A percentile compares a stretch with the other conserved stretches of the same genome.
Evolutionary conservation across 306 rosid species (phyloP).

Genomic region (Begonia fuchsioides): DNA sequence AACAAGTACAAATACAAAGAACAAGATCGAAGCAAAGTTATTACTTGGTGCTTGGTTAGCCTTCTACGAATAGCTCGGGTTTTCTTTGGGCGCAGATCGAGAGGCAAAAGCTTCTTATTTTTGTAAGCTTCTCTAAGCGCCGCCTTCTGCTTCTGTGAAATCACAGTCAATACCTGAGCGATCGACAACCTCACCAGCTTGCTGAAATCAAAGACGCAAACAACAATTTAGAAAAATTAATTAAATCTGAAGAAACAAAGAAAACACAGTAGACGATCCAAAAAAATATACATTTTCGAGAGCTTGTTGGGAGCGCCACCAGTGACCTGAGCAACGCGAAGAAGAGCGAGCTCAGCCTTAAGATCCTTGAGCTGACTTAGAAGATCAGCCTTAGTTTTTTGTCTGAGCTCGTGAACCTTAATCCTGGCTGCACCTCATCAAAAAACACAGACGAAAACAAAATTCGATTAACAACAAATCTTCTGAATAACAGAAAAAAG

Average conservation of each 20-base stretch:
- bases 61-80: conserved; percentile 87
- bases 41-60: conserved; percentile 94
- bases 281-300: conserved; percentile 24
- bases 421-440: conserved; percentile 21
- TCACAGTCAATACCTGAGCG: conserved; percentile 94
- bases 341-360: conserved; percentile 41
- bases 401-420: conserved; percentile 36
- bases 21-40: not conserved
- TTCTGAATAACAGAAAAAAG: not conserved
- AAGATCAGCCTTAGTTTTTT: conserved; percentile 24
- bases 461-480: not conserved
- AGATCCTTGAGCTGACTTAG: conserved; percentile 33
- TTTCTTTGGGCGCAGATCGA: conserved; percentile 98
- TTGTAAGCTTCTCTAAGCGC: conserved; percentile 83
- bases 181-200: conserved; percentile 22
- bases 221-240: no score
- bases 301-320: conserved; percentile 47
- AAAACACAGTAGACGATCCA: no score
- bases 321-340: conserved; percentile 44
- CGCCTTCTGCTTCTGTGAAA: conserved; percentile 85
- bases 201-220: no score
- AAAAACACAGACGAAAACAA: not conserved
- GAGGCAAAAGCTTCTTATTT: conserved; percentile 79
- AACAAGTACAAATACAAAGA: no score
- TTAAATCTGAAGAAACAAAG: no score